Conservation (phyloP, 228 moss, liverwort and hornwort species). For the Sphagnum magellanicum region DNA sequence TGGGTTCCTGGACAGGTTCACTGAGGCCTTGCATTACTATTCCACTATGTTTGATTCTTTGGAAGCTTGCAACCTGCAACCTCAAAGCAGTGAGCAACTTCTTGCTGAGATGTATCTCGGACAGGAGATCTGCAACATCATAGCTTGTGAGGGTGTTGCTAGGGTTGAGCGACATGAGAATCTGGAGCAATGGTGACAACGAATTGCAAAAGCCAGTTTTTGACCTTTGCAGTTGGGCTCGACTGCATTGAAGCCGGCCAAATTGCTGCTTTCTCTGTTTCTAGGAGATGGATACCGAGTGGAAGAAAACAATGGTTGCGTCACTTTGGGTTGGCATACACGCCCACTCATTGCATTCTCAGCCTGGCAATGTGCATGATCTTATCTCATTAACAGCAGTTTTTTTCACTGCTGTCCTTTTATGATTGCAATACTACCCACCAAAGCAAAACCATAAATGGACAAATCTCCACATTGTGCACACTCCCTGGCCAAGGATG, state of each 20-base stretch:
- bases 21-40: slow-evolving; percentile 79
- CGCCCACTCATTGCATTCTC: slow-evolving; percentile 79
- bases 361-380: slow-evolving; percentile 68
- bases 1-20: slow-evolving; percentile 66
- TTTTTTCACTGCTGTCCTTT: no score
- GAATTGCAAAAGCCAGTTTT: slow-evolving; percentile 67
- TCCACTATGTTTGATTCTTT: slow-evolving; percentile 93
- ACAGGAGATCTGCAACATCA: slow-evolving; percentile 75
- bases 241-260: slow-evolving; percentile 67
- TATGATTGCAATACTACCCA: no score
- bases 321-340: slow-evolving; percentile 73
- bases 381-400: no score
- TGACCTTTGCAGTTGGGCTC: slow-evolving; percentile 52
- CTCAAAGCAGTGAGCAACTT: slow-evolving; percentile 51
- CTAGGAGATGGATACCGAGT: slow-evolving; percentile 75
- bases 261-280: slow-evolving; percentile 62
- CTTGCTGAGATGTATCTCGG: slow-evolving; percentile 86
- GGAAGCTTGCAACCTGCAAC: slow-evolving; percentile 52
- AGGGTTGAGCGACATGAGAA: slow-evolving; percentile 81
- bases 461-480: no score
- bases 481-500: no score
- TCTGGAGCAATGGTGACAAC: slow-evolving; percentile 57
- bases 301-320: slow-evolving; percentile 60
- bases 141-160: slow-evolving; percentile 67
- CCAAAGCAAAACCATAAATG: no score